Evolutionary conservation across 352 stramenopile species (phyloP).

Genomic region (Phytopythium aichiense): DNA sequence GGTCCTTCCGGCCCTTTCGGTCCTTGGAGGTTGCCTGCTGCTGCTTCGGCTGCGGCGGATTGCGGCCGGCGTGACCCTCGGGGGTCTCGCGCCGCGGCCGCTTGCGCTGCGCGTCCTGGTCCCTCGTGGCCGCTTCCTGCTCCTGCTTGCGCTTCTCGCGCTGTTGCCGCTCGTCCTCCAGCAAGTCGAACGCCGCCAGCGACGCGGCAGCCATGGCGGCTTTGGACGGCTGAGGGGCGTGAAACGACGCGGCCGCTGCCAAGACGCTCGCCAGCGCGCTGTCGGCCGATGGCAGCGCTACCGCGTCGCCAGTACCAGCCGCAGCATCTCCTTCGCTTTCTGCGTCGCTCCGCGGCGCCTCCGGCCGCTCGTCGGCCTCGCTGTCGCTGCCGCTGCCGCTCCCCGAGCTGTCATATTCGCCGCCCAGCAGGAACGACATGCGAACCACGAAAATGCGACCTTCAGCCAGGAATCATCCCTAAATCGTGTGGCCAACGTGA

Average conservation of each 20-base stretch:
- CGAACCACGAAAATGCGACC: background rate
- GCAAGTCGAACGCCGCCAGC: conserved; percentile 28
- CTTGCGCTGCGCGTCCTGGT: conserved; percentile 13
- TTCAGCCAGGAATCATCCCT: background rate
- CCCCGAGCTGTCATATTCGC: conserved; percentile 32
- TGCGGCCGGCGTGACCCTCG: background rate
- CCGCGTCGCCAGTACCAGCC: background rate
- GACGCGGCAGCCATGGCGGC: conserved; percentile 7
- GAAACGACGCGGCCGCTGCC: conserved; percentile 32
- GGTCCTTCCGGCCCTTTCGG: conserved; percentile 12
- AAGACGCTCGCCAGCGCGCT: conserved; percentile 35
- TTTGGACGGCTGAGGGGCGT: conserved; percentile 18
- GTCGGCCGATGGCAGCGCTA: conserved; percentile 36
- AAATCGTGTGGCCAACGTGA: background rate
- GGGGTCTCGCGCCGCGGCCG: conserved; percentile 3
- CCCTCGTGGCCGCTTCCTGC: background rate
- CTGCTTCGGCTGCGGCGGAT: background rate
- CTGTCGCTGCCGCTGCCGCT: conserved; percentile 22
- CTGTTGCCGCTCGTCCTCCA: conserved; percentile 20
- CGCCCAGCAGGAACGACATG: conserved; percentile 56
- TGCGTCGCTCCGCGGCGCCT: background rate
- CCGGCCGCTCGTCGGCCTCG: conserved; percentile 12
- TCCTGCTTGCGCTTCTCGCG: conserved; percentile 10
- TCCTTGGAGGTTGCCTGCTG: no score
- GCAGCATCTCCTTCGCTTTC: background rate